Evolutionary conservation across 345 rosid genomes (phyloP), one percentile per base, ranked within the genome.

Genomic region (Eucalyptus coolabah): DNA sequence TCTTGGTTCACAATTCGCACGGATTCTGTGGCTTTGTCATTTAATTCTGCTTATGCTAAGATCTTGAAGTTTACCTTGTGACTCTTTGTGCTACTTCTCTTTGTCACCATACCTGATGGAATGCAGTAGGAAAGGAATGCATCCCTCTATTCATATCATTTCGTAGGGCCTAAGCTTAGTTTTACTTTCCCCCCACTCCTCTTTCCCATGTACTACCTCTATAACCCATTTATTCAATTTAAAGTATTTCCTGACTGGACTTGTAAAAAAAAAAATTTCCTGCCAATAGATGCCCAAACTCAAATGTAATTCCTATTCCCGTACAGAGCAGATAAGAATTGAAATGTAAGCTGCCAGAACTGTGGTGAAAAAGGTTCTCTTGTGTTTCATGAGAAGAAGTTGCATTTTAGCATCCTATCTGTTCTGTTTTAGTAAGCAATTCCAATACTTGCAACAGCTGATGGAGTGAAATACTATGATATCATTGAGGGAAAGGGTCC

Each of bases 391-490:
- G 6, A 69, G 81, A 56, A 32, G 44, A 34, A 30, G 77, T 49
- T 2, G 24, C 47, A 60, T 87, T 83, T 83, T 83, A 83, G 32
- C 21, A 49, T 49, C 23, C 42, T 69, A 3, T 32, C 12, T 21
- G 7, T 17, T 34, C 37, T 77, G 87, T 89, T 85, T 83, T 87
- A 44, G 85, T 89, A 56, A 85, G 69, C 87, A 63, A 85, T 86
- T 34, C 53, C 59, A 50, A 82, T 88, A 50, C 80, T 34, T 88
- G 88, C 69, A 88, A 91, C 95, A 96, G 97, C 99, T 90, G 94
- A 95, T 87, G 99, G 98, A 34, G 92, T 96, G 93, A 97, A 95
- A 89, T 96, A 92, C 92, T 97, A 96, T 88, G 99, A 97, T 94
- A 45, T 96, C 88, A 93, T 92, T 28, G 96, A 94, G 93, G 99